Base-by-base conservation (phyloP, 441 rosid species). In the Arabidopsis hybrid region DNA sequence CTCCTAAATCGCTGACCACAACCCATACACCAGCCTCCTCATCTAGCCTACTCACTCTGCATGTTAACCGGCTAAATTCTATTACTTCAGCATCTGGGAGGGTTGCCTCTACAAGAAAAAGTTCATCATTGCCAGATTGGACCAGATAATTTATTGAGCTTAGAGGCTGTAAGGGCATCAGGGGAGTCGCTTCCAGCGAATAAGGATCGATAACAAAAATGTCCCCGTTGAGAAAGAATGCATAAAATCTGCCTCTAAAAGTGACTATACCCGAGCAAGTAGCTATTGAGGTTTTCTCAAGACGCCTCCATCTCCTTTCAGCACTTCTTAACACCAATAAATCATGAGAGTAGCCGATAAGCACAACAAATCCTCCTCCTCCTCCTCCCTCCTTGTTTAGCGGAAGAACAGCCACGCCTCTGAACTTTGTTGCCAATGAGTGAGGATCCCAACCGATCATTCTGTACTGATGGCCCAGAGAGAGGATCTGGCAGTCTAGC, bases 171-270 rank as follows among this genome's bases (percentile, higher is more conserved):
- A 6, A 14, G 16, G 11, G 45, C 18, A 31, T 18, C 26, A 61
- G 1, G 3, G 43, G 60, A 61, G 21, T 11, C 7, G 0, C 14
- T 7, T 71, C 11, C 46, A 61, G 35, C 4, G 13, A 52, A 53
- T 72, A 46, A 53, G 76, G 76, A 42, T 62, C 56, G 32, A 72
- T 1, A 43, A n/a, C 13, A 0, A 12, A 42, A 17, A 38, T 1
- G 3, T 61, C 11, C 0, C 14, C 11, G 35, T 4, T 12, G 7
- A 8, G 1, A 72, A 40, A 62, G 3, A 5, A 1, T 16, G 5
- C 26, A 3, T 50, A 60, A 14, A 71, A 71, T 0, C 2, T 60
- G 51, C 67, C 67, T 60, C 60, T 60, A 16, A 71, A 71, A 14
- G 67, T 16, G 43, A n/a, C 50, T 14, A 60, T 0, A 1, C 8